Percentiles rank a stretch among this genome's conserved stretches.
Evolutionary conservation across 352 stramenopile genomes (phyloP).

Genomic region (Phytopythium helicoides): DNA sequence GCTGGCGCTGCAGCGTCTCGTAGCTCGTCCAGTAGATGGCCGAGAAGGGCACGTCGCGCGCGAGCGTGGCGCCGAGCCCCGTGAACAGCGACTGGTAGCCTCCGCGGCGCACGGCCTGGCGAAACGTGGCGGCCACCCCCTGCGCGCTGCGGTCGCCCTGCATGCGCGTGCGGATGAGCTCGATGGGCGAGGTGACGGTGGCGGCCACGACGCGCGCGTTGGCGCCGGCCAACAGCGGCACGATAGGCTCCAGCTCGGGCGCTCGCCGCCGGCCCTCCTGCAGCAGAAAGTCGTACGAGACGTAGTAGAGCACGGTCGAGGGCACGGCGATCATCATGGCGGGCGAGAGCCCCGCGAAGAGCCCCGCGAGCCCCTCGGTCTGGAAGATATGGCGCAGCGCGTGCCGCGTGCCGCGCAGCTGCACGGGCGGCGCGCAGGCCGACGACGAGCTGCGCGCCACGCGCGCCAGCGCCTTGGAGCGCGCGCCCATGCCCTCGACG

Average conservation of each 20-base stretch:
- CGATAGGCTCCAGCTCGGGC: slow-evolving; percentile 29
- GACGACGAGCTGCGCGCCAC: slow-evolving; percentile 1
- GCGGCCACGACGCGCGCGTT: slow-evolving; percentile 69
- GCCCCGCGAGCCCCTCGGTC: slow-evolving; percentile 64
- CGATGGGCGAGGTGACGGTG: slow-evolving; percentile 83
- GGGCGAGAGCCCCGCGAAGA: slow-evolving; percentile 90
- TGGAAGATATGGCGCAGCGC: slow-evolving; percentile 77
- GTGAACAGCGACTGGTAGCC: slow-evolving; percentile 83
- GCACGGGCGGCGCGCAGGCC: slow-evolving; percentile 11
- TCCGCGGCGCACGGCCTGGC: slow-evolving; percentile 48
- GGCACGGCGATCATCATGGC: slow-evolving; percentile 93
- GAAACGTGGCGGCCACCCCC: slow-evolving; percentile 46
- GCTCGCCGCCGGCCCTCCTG: slow-evolving; percentile 37
- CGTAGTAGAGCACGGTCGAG: slow-evolving; percentile 95
- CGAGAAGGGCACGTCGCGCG: slow-evolving; percentile 94
- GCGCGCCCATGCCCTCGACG: slow-evolving; percentile 46
- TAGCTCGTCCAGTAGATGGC: slow-evolving; percentile 95
- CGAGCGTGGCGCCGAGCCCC: slow-evolving; percentile 89
- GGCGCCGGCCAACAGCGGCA: slow-evolving; percentile 68
- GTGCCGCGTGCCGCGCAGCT: slow-evolving; percentile 55
- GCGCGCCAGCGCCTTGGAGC: slow-evolving; percentile 35
- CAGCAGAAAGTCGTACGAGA: slow-evolving; percentile 90
- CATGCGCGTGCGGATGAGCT: slow-evolving; percentile 88
- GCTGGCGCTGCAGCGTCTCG: slow-evolving; percentile 64
- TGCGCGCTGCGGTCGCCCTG: slow-evolving; percentile 36